Conservation (phyloP, 129 eudicot genomes). For the Flaveria trinervia region DNA sequence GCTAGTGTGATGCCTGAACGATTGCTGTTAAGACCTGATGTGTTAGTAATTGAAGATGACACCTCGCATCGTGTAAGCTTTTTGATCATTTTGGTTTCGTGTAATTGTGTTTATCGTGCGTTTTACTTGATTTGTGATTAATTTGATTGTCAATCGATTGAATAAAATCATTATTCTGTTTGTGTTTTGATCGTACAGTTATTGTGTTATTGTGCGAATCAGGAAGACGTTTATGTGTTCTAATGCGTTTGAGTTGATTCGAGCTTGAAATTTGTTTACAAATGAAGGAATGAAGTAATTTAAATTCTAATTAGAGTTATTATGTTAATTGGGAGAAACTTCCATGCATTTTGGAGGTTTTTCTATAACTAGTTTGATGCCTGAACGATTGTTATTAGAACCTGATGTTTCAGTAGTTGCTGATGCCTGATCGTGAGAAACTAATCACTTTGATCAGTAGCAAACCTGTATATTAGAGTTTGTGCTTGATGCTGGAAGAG, state of each 20-base stretch:
- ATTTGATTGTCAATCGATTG: not conserved
- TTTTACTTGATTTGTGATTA: not conserved
- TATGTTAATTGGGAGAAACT: not conserved
- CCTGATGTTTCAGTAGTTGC: constrained; percentile 5
- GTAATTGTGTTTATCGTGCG: not conserved
- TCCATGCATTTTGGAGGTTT: not conserved
- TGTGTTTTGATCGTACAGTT: not conserved
- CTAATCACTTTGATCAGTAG: not conserved
- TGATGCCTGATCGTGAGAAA: not conserved
- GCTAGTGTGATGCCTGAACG: too few species aligned
- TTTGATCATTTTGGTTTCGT: too few species aligned
- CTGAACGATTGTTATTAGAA: constrained; percentile 8
- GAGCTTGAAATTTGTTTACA: constrained; percentile 4
- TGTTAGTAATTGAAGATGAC: too few species aligned
- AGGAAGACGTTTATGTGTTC: not conserved
- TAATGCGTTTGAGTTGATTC: constrained; percentile 17
- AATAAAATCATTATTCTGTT: not conserved
- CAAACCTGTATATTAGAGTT: not conserved
- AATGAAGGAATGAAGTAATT: not conserved
- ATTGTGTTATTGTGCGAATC: not conserved
- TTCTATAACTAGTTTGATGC: not conserved
- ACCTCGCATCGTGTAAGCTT: too few species aligned
- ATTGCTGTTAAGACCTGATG: too few species aligned
- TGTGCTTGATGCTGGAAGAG: not conserved
- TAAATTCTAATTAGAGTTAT: not conserved